Conservation (phyloP, 164 flowering plant species). For the Sedum album region DNA sequence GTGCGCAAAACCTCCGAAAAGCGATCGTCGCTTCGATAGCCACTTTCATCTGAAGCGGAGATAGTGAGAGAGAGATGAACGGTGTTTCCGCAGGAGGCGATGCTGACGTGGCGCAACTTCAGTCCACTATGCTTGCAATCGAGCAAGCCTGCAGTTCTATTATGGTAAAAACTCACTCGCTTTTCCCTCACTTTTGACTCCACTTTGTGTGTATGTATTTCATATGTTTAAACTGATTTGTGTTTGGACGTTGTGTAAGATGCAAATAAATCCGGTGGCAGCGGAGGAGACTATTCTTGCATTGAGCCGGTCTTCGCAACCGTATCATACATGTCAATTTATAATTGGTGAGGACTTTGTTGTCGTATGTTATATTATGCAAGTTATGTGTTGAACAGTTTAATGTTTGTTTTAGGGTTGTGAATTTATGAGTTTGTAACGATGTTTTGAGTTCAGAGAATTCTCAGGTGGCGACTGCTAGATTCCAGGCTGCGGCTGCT, state of each 20-base stretch:
- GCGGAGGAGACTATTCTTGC: constrained; percentile 79
- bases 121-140: constrained; percentile 68
- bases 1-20: not conserved
- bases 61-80: constrained; percentile 26
- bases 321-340: constrained; percentile 70
- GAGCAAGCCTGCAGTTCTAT: constrained; percentile 82
- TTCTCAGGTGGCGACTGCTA: constrained; percentile 78
- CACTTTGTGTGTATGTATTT: not conserved
- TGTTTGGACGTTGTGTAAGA: constrained; percentile 24
- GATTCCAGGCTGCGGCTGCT: constrained; percentile 92
- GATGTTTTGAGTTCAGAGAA: constrained; percentile 42
- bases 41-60: not conserved
- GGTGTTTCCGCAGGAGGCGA: constrained; percentile 18
- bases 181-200: not conserved
- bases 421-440: not conserved
- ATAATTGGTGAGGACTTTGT: constrained; percentile 64
- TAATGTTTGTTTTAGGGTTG: not conserved
- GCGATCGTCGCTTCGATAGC: not conserved
- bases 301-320: constrained; percentile 60
- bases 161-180: constrained; percentile 40
- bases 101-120: constrained; percentile 57
- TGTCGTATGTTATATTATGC: no score
- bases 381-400: no score
- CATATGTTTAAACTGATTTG: not conserved
- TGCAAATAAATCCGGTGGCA: constrained; percentile 66